Conservation (phyloP, 805 yeast genomes). For the Candida nemodendra region DNA sequence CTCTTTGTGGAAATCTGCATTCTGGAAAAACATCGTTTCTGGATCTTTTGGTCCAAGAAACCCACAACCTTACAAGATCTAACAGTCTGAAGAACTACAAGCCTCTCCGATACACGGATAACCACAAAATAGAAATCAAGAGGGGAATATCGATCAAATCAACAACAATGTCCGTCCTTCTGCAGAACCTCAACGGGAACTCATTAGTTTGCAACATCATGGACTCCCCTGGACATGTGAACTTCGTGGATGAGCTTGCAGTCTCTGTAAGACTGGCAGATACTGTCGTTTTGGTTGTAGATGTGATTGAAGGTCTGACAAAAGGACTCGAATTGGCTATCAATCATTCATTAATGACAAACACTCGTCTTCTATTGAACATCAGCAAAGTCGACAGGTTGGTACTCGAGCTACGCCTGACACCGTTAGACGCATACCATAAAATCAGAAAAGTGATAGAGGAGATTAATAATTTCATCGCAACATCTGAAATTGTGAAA, state of each 20-base stretch:
- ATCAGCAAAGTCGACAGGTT: constrained; percentile 84
- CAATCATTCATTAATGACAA: constrained; percentile 47
- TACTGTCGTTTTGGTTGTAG: constrained; percentile 69
- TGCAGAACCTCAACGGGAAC: constrained; percentile 50
- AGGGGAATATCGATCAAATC: constrained; percentile 69
- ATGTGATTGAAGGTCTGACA: constrained; percentile 79
- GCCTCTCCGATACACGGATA: constrained; percentile 68
- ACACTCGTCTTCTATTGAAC: constrained; percentile 56
- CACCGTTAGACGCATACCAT: constrained; percentile 69
- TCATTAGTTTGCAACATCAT: constrained; percentile 62
- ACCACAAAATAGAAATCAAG: constrained; percentile 62
- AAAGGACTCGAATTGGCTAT: constrained; percentile 53
- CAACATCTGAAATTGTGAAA: constrained; percentile 25
- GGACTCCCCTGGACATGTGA: constrained; percentile 92
- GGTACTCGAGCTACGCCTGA: constrained; percentile 73
- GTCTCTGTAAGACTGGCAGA: constrained; percentile 61
- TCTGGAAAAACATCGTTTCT: constrained; percentile 84
- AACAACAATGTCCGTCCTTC: constrained; percentile 58
- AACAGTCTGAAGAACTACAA: constrained; percentile 38
- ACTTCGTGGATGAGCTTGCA: constrained; percentile 74
- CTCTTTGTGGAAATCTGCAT: constrained; percentile 75
- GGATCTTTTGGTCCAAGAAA: constrained; percentile 64
- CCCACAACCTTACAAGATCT: constrained; percentile 50
- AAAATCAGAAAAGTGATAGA: constrained; percentile 63
- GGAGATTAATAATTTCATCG: constrained; percentile 57